Evolutionary conservation across 495 filamentous ascomycete genomes (phyloP).

Genomic region (Podospora pseudoanserina): DNA sequence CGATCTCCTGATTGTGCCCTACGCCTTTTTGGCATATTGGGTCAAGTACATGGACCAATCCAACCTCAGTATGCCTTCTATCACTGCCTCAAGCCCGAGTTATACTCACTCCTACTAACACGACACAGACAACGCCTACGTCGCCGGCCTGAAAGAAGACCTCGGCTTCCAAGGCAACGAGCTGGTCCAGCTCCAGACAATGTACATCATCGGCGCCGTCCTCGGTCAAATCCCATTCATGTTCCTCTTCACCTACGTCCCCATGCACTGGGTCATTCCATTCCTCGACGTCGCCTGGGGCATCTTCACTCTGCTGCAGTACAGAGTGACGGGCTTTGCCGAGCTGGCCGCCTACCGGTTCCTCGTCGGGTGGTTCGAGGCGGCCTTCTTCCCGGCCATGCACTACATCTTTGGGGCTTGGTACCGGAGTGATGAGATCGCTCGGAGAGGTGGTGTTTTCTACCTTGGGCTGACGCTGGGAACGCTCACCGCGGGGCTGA

Average conservation of each 20-base stretch:
- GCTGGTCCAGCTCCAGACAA: slow-evolving; percentile 46
- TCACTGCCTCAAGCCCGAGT: not conserved
- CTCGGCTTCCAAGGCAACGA: slow-evolving; percentile 47
- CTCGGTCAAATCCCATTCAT: slow-evolving; percentile 49
- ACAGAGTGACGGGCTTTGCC: slow-evolving; percentile 30
- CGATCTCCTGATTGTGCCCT: slow-evolving; percentile 37
- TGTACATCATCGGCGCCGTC: slow-evolving; percentile 51
- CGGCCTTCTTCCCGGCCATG: slow-evolving; percentile 27
- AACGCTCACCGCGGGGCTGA: slow-evolving; percentile 47
- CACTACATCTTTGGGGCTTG: slow-evolving; percentile 30
- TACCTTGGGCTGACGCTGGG: slow-evolving; percentile 49
- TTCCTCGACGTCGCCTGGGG: slow-evolving; percentile 44
- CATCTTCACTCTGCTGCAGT: slow-evolving; percentile 47
- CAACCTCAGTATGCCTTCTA: slow-evolving; percentile 26
- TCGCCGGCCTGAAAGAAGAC: slow-evolving; percentile 38
- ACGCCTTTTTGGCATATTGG: slow-evolving; percentile 46
- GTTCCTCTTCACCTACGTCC: slow-evolving; percentile 48
- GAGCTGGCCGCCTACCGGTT: slow-evolving; percentile 31
- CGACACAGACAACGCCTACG: slow-evolving; percentile 34
- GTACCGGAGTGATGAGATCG: slow-evolving; percentile 33
- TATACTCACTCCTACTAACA: not conserved
- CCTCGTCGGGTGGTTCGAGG: slow-evolving; percentile 30
- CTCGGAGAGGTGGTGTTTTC: slow-evolving; percentile 47
- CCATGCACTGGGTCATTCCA: slow-evolving; percentile 47
- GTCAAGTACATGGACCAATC: slow-evolving; percentile 46